Evolutionary conservation across 257 asterid genomes (phyloP).

Genomic region (Paulownia fortunei): DNA sequence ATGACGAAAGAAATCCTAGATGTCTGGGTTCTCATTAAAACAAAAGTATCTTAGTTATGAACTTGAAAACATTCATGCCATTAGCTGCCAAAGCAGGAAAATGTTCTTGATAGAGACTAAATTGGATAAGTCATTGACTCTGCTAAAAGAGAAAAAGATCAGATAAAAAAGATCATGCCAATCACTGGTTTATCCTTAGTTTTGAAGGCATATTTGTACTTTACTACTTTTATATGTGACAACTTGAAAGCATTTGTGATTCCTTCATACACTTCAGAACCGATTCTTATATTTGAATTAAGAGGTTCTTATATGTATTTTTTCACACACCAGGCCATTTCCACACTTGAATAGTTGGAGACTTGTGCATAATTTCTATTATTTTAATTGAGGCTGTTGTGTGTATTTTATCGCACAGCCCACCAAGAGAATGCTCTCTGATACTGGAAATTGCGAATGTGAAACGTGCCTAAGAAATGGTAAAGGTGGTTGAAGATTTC

Average conservation of each 20-base stretch:
- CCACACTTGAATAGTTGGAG: neutral
- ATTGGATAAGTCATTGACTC: too few relatives aligned
- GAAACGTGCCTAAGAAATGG: neutral
- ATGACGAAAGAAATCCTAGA: neutral
- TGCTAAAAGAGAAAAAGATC: too few relatives aligned
- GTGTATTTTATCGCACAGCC: neutral
- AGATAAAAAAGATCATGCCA: too few relatives aligned
- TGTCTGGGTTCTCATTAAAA: too few relatives aligned
- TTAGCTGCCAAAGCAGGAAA: too few relatives aligned
- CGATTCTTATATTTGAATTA: neutral
- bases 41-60: too few relatives aligned
- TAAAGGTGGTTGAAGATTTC: too few relatives aligned
- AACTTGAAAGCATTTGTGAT: too few relatives aligned
- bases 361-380: neutral
- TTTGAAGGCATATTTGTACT: slow-evolving; percentile 3
- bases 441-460: neutral
- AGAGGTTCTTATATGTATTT: neutral
- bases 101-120: too few relatives aligned
- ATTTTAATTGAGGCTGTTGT: neutral
- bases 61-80: too few relatives aligned
- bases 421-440: neutral
- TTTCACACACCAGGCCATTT: neutral
- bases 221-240: neutral
- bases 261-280: neutral
- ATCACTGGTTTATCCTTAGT: too few relatives aligned